These are phyloP conservation scores for Oryza longistaminata DNA, from an alignment of 176 grass and related monocot species.

Conservation along the genomic window DNA sequence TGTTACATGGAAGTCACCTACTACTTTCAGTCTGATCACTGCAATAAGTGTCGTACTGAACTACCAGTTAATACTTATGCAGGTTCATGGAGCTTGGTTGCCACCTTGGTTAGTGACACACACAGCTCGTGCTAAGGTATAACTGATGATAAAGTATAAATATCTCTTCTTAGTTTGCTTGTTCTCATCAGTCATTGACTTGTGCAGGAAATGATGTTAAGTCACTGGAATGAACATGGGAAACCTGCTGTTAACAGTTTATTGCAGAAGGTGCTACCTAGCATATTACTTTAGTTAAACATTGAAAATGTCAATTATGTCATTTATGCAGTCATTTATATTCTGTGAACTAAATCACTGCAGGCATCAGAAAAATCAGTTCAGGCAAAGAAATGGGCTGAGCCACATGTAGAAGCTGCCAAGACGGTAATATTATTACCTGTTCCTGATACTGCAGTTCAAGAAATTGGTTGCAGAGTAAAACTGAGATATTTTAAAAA, in stretches of 20 bases:
- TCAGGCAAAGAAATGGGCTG: constrained; percentile 69
- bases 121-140: constrained; percentile 53
- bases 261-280: constrained; percentile 60
- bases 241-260: constrained; percentile 66
- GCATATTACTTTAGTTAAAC: constrained; percentile 11
- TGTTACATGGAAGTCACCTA: not conserved
- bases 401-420: constrained; percentile 69
- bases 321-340: constrained; percentile 9
- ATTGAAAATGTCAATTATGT: constrained; percentile 27
- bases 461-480: constrained; percentile 22
- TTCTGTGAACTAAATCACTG: constrained; percentile 40
- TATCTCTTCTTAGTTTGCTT: constrained; percentile 38
- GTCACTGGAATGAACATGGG: constrained; percentile 74
- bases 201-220: constrained; percentile 62
- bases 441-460: constrained; percentile 40
- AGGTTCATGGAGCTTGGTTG: constrained; percentile 91
- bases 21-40: not conserved
- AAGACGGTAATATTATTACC: constrained; percentile 37
- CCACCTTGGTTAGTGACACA: constrained; percentile 77
- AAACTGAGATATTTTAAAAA: constrained; percentile 15
- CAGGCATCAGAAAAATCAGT: constrained; percentile 75
- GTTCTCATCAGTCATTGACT: constrained; percentile 24
- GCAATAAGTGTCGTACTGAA: not conserved
- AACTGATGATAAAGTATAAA: constrained; percentile 18
- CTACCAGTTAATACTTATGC: not conserved